A percentile compares a stretch with the other conserved stretches of the same genome.
These are phyloP conservation scores for Populus pruinosa DNA, from an alignment of 345 rosid genomes.

Conservation along the genomic window DNA sequence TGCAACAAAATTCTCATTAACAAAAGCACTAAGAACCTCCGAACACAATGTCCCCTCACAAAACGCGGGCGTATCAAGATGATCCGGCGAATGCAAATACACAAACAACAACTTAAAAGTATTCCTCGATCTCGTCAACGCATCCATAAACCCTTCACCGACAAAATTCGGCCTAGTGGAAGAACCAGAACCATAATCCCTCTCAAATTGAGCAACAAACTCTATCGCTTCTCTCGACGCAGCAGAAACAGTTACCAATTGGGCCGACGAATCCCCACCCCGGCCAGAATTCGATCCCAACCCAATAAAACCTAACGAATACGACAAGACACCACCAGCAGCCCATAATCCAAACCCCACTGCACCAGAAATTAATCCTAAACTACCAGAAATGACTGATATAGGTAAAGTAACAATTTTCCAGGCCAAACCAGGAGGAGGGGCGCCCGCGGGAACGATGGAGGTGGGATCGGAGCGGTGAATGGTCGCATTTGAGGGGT, in stretches of 20 bases:
- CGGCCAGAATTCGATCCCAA: slow-evolving; percentile 47
- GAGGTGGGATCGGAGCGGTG: no score
- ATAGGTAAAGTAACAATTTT: slow-evolving; percentile 72
- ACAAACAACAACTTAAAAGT: slow-evolving; percentile 74
- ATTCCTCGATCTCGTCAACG: slow-evolving; percentile 76
- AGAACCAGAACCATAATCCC: slow-evolving; percentile 61
- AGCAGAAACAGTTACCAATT: slow-evolving; percentile 56
- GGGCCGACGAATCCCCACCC: slow-evolving; percentile 41
- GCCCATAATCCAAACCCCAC: slow-evolving; percentile 94
- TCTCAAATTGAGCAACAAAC: slow-evolving; percentile 69
- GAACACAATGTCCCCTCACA: slow-evolving; percentile 74
- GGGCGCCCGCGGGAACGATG: slow-evolving; percentile 11
- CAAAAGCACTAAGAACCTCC: slow-evolving; percentile 54
- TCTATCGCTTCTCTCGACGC: slow-evolving; percentile 74
- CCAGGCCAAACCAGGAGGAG: slow-evolving; percentile 78
- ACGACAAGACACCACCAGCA: slow-evolving; percentile 83
- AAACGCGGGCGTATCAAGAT: slow-evolving; percentile 75
- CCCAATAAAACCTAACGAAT: slow-evolving; percentile 82
- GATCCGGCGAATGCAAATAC: slow-evolving; percentile 96
- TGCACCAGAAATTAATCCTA: slow-evolving; percentile 85
- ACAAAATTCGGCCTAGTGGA: slow-evolving; percentile 64
- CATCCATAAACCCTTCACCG: slow-evolving; percentile 87
- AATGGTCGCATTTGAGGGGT: not conserved
- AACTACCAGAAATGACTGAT: slow-evolving; percentile 77
- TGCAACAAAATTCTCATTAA: slow-evolving; percentile 85